phyloP scores from a whole-genome alignment of 331 rosid genomes.

The Prunus yedoensis region DNA sequence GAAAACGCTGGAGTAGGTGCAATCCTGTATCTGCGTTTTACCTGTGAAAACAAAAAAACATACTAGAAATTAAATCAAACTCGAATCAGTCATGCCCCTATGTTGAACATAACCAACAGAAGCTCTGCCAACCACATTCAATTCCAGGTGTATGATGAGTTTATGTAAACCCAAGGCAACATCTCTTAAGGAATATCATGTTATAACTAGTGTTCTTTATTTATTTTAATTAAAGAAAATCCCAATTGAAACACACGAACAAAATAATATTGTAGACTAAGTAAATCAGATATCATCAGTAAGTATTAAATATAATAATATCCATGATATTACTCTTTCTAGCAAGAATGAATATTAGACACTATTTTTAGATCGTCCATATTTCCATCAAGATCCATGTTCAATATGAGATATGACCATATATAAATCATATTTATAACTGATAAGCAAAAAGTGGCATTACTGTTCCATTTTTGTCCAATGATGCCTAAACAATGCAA shows the following conservation, averaged over 20 bases:
- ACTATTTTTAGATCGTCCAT: background rate
- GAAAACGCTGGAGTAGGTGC: slow-evolving; percentile 46
- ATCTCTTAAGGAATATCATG: background rate
- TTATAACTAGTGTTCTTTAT: background rate
- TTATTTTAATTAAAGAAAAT: background rate
- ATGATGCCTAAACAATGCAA: background rate
- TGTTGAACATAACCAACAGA: background rate
- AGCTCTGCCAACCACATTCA: background rate
- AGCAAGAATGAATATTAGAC: background rate
- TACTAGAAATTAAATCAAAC: slow-evolving; percentile 1
- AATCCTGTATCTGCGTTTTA: slow-evolving; percentile 80
- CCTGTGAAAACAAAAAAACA: slow-evolving; percentile 44
- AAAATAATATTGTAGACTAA: background rate
- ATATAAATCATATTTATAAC: background rate
- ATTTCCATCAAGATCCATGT: background rate
- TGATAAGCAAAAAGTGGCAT: background rate
- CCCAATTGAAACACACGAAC: background rate
- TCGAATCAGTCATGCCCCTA: background rate
- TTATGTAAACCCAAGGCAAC: background rate
- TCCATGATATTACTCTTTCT: background rate
- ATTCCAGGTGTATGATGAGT: background rate
- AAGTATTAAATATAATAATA: background rate
- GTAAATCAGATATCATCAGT: background rate
- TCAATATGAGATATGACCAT: background rate
- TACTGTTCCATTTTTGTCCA: background rate